Evolutionary conservation across 805 yeast species (phyloP).

Genomic region (Diddensiella transvaalensis): DNA sequence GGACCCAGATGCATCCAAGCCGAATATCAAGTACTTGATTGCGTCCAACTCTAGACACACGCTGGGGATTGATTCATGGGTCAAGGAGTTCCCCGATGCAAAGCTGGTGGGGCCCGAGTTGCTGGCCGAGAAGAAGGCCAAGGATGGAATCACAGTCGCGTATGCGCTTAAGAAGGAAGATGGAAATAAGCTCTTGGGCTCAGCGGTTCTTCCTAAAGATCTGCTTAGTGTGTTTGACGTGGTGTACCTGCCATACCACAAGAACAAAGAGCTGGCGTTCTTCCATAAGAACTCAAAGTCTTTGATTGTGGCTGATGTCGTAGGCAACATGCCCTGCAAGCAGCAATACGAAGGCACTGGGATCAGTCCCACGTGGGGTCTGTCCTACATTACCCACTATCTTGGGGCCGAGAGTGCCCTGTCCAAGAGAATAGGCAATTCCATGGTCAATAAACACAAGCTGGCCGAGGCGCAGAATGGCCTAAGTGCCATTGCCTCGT

Average conservation of each 20-base stretch:
- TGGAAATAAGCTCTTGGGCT: conserved; percentile 2
- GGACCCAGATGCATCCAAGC: conserved; percentile 5
- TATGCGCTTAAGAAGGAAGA: conserved; percentile 7
- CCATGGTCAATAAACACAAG: conserved; percentile 18
- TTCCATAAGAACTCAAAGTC: conserved; percentile 47
- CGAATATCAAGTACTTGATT: conserved; percentile 38
- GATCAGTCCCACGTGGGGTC: conserved; percentile 44
- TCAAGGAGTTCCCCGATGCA: conserved; percentile 46
- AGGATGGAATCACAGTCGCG: conserved; percentile 32
- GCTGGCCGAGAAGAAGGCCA: conserved; percentile 20
- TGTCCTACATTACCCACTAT: conserved; percentile 39
- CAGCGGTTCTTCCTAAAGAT: conserved; percentile 30
- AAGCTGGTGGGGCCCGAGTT: conserved; percentile 53
- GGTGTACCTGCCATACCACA: conserved; percentile 52
- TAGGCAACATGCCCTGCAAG: conserved; percentile 52
- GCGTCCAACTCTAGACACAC: conserved; percentile 67
- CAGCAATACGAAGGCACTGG: conserved; percentile 50
- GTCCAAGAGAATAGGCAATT: conserved; percentile 27
- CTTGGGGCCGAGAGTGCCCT: conserved; percentile 42
- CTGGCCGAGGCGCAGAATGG: conserved; percentile 26
- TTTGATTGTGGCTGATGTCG: conserved; percentile 55
- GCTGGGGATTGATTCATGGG: conserved; percentile 54
- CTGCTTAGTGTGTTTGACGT: conserved; percentile 48
- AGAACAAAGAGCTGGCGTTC: conserved; percentile 56
- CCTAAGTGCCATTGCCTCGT: conserved; percentile 30